A percentile compares a stretch with the other conserved stretches of the same genome.
These are phyloP conservation scores for Rubia tinctorum DNA, from an alignment of 305 asterid genomes.

Conservation along the genomic window DNA sequence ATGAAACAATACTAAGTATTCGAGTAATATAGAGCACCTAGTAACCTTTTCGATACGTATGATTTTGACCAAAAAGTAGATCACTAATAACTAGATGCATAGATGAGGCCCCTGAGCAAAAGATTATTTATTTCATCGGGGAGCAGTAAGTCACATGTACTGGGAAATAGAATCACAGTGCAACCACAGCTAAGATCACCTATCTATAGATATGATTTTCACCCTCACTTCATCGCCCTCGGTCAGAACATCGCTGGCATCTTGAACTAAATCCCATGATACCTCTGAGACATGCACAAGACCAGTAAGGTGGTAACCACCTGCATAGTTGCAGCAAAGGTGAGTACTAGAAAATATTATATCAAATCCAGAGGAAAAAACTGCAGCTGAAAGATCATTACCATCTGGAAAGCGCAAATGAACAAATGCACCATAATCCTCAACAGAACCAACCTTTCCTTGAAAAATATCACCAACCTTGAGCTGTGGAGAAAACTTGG, in stretches of 20 bases:
- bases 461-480: conserved; percentile 60
- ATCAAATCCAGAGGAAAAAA: neutral
- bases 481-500: conserved; percentile 53
- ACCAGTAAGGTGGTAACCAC: conserved; percentile 75
- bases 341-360: neutral
- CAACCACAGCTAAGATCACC: conserved; percentile 41
- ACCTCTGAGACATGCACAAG: conserved; percentile 94
- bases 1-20: neutral
- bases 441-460: conserved; percentile 78
- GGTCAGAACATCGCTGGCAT: conserved; percentile 66
- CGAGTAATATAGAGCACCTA: neutral
- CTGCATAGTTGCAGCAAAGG: conserved; percentile 32
- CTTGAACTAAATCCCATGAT: conserved; percentile 97
- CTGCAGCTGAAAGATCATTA: conserved; percentile 26
- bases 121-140: neutral
- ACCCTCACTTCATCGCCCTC: conserved; percentile 85
- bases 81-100: neutral
- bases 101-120: neutral
- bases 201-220: conserved; percentile 63
- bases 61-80: neutral
- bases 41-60: neutral
- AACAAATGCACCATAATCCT: conserved; percentile 94
- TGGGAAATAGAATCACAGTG: neutral
- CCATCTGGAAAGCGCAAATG: conserved; percentile 86
- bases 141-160: neutral